These are phyloP conservation scores for Knoxia roxburghii DNA, from an alignment of 257 asterid genomes.

Conservation along the genomic window DNA sequence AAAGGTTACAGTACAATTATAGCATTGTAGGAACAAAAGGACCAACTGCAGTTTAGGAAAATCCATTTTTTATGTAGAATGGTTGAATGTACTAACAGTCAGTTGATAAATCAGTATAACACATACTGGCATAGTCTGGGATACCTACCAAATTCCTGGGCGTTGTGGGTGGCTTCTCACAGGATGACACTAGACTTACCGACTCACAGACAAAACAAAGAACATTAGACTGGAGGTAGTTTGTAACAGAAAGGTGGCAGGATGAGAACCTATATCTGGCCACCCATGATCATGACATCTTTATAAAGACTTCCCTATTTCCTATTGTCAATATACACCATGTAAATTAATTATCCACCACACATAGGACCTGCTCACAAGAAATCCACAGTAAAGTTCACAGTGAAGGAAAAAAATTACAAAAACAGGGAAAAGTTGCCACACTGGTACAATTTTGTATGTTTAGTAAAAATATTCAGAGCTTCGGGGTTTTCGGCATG, in stretches of 20 bases:
- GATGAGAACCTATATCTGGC: background rate
- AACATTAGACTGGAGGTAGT: background rate
- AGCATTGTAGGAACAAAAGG: background rate
- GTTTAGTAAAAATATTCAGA: background rate
- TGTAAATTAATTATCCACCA: background rate
- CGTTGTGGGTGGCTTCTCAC: too few species aligned
- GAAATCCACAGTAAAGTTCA: background rate
- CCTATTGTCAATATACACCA: background rate
- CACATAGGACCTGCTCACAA: background rate
- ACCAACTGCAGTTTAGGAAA: too few species aligned
- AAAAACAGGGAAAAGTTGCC: background rate
- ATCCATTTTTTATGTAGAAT: too few species aligned
- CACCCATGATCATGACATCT: background rate
- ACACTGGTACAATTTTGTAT: background rate
- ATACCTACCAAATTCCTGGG: too few species aligned
- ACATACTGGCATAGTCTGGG: too few species aligned
- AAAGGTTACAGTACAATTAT: background rate
- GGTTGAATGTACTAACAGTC: too few species aligned
- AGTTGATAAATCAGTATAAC: too few species aligned
- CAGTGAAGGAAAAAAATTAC: too few species aligned
- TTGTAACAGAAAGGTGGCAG: background rate
- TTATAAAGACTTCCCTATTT: background rate
- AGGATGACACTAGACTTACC: too few species aligned
- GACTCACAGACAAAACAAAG: too few species aligned
- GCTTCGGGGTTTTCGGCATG: background rate